phyloP scores from a whole-genome alignment of 2,329 filamentous ascomycete genomes.

The Trichophyton mentagrophytes region DNA sequence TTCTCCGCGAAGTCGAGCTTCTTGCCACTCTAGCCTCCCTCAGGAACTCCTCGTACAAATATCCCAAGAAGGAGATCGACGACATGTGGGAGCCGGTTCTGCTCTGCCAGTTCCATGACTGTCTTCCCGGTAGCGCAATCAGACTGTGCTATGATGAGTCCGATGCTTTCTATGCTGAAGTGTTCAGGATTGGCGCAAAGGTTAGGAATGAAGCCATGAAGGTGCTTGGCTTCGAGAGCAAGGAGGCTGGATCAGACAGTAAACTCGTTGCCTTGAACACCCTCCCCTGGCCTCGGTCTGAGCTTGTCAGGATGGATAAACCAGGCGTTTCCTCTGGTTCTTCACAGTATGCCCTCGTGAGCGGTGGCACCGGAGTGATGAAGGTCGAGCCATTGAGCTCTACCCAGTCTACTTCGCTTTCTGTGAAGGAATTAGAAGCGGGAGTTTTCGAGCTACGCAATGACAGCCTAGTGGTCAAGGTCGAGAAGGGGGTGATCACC shows the following conservation, averaged over 20 bases:
- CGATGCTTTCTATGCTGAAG: constrained; percentile 70
- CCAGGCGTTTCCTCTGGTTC: constrained; percentile 15
- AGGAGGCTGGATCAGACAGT: constrained; percentile 30
- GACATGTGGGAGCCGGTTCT: constrained; percentile 89
- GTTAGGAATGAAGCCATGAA: constrained; percentile 57
- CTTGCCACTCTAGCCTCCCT: constrained; percentile 76
- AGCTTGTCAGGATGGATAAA: constrained; percentile 50
- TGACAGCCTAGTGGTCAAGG: constrained; percentile 57
- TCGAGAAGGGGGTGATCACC: constrained; percentile 64
- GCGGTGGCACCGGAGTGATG: constrained; percentile 36
- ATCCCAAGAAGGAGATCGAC: constrained; percentile 88
- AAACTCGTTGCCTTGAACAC: constrained; percentile 62
- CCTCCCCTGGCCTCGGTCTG: constrained; percentile 68
- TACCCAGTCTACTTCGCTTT: constrained; percentile 24
- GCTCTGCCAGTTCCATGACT: constrained; percentile 95
- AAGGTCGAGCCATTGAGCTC: constrained; percentile 20
- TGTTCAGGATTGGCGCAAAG: constrained; percentile 64
- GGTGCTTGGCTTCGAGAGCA: constrained; percentile 50
- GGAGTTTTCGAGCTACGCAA: constrained; percentile 71
- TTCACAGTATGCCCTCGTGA: constrained; percentile 32
- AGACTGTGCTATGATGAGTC: constrained; percentile 98
- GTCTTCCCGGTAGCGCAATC: constrained; percentile 84
- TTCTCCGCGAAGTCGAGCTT: constrained; percentile 78
- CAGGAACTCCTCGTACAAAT: constrained; percentile 58
- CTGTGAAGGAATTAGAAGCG: constrained; percentile 39